Evolutionary conservation across 768 basidiomycete genomes (phyloP).

Genomic region (Calocybe indica): DNA sequence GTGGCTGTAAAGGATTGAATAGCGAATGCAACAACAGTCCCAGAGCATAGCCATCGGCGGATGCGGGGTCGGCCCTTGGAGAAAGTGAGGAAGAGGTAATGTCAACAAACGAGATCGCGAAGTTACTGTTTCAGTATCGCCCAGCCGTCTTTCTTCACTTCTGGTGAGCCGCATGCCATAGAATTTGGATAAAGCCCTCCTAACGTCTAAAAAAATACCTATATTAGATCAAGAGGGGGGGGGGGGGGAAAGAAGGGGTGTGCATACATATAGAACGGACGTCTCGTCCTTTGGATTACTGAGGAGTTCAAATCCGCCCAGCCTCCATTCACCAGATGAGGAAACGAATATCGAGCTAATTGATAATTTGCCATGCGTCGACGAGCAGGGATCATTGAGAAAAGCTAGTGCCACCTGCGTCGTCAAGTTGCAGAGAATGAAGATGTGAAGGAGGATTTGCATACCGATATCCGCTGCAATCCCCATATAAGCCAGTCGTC

Average conservation of each 20-base stretch:
- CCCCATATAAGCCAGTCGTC: constrained; percentile 96
- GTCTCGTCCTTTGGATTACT: constrained; percentile 77
- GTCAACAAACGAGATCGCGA: background rate
- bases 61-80: constrained; percentile 36
- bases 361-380: constrained; percentile 79
- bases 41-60: constrained; percentile 82
- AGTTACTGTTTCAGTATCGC: constrained; percentile 73
- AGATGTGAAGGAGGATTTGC: constrained; percentile 21
- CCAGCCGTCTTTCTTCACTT: constrained; percentile 88
- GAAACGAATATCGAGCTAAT: constrained; percentile 84
- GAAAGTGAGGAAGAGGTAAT: constrained; percentile 1
- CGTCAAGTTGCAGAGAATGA: constrained; percentile 5
- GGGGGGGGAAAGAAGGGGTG: constrained; percentile 2
- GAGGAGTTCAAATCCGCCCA: constrained; percentile 90
- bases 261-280: constrained; percentile 74
- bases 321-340: constrained; percentile 92
- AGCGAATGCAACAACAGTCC: constrained; percentile 80
- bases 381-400: constrained; percentile 76
- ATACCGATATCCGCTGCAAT: constrained; percentile 80
- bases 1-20: constrained; percentile 82
- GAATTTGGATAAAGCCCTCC: constrained; percentile 61
- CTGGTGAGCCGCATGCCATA: constrained; percentile 64
- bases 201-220: constrained; percentile 44
- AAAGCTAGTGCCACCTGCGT: constrained; percentile 82
- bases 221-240: constrained; percentile 5